Percentiles rank a stretch among this genome's conserved stretches.
Conservation (phyloP, 306 rosid species). For the Fragaria nilgerrensis region DNA sequence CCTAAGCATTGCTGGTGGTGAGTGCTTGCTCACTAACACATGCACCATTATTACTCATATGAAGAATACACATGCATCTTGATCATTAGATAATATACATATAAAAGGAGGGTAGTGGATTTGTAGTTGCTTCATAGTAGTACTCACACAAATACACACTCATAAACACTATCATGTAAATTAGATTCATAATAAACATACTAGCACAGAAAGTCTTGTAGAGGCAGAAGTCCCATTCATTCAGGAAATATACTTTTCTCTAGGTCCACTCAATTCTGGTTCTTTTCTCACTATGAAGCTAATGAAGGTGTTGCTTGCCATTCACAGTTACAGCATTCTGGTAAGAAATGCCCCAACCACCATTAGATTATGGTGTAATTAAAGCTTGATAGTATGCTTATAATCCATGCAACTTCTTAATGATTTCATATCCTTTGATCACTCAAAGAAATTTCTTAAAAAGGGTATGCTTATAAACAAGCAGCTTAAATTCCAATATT, state of each 20-base stretch:
- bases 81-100: conserved; percentile 32
- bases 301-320: conserved; percentile 6
- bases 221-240: not conserved
- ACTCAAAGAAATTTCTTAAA: not conserved
- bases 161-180: not conserved
- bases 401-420: conserved; percentile 44
- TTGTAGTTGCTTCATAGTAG: conserved; percentile 24
- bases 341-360: conserved; percentile 34
- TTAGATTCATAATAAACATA: not conserved
- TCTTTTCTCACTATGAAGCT: conserved; percentile 5
- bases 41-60: conserved; percentile 58
- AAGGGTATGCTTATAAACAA: not conserved
- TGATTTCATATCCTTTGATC: conserved; percentile 36
- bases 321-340: conserved; percentile 24
- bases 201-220: conserved; percentile 7
- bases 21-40: conserved; percentile 51
- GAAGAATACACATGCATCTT: conserved; percentile 65
- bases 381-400: conserved; percentile 37
- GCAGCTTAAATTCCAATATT: not conserved
- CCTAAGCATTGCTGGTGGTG: conserved; percentile 81
- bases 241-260: conserved; percentile 1
- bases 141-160: not conserved
- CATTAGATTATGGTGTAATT: conserved; percentile 40
- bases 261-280: conserved; percentile 12
- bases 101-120: conserved; percentile 16